Evolutionary conservation across 1,284 basidiomycete species (phyloP).

Genomic region (Marasmius sp.): DNA sequence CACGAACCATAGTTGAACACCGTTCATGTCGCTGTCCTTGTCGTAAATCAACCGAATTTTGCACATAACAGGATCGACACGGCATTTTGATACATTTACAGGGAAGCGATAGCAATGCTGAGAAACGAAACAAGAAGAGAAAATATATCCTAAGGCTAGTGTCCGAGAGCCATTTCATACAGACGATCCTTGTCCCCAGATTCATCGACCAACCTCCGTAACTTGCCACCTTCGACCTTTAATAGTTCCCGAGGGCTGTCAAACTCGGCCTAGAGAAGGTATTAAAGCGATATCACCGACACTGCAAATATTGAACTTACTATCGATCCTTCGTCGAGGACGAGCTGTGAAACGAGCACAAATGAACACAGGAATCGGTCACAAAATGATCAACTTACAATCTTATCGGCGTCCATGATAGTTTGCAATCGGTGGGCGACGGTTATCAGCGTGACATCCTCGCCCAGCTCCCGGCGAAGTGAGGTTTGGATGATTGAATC

Average conservation of each 20-base stretch:
- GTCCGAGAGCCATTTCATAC: conserved; percentile 38
- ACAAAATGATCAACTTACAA: conserved; percentile 19
- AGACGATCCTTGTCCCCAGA: conserved; percentile 52
- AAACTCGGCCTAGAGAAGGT: conserved; percentile 46
- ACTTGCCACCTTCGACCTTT: conserved; percentile 44
- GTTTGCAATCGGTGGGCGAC: conserved; percentile 72
- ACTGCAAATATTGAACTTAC: conserved; percentile 16
- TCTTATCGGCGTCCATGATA: conserved; percentile 64
- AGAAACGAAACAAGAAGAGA: too few species aligned
- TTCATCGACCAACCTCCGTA: conserved; percentile 61
- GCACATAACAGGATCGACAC: too few species aligned
- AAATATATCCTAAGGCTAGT: too few species aligned
- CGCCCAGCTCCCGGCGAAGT: conserved; percentile 49
- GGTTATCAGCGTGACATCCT: conserved; percentile 61
- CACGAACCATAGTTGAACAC: too few species aligned
- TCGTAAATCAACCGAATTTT: too few species aligned
- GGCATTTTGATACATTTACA: too few species aligned
- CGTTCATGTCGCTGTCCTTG: too few species aligned
- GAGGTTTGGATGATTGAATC: conserved; percentile 60
- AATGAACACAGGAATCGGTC: neutral
- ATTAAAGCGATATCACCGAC: neutral
- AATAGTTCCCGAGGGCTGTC: conserved; percentile 64
- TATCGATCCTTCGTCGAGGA: conserved; percentile 36
- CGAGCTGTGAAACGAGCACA: conserved; percentile 23
- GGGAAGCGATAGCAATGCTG: too few species aligned